phyloP scores from a whole-genome alignment of 2,329 filamentous ascomycete genomes.

The Colletotrichum eleusines region DNA sequence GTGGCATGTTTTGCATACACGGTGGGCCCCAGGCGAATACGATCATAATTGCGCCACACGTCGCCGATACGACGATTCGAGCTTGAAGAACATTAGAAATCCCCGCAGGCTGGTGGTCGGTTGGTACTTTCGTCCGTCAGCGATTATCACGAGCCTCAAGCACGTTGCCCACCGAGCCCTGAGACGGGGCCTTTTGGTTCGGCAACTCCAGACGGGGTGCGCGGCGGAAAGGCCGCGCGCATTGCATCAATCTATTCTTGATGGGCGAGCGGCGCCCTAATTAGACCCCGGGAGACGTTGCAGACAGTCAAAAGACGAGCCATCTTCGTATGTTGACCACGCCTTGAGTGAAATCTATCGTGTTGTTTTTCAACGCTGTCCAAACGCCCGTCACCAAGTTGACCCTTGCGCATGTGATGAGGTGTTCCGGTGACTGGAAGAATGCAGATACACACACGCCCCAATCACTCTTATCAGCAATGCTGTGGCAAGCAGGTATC shows the following conservation, averaged over 20 bases:
- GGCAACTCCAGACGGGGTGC: background rate
- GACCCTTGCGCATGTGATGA: background rate
- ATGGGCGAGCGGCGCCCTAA: too few relatives aligned
- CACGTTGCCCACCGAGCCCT: background rate
- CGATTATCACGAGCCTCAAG: background rate
- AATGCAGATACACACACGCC: background rate
- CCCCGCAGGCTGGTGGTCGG: background rate
- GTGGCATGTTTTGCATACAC: slow-evolving; percentile 1
- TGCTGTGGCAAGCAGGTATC: background rate
- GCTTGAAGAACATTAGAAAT: background rate
- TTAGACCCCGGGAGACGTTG: background rate
- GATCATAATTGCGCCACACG: background rate
- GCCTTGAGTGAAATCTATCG: background rate
- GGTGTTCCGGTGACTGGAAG: background rate
- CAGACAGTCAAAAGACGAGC: background rate
- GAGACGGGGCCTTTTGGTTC: background rate
- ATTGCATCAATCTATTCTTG: background rate
- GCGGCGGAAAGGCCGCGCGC: background rate
- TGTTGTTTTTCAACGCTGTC: background rate
- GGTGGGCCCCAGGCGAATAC: background rate
- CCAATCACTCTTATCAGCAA: background rate
- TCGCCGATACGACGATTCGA: background rate
- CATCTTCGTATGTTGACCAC: background rate
- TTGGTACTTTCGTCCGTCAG: background rate
- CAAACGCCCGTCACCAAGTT: background rate